These are phyloP conservation scores for Fremontodendron californicum DNA, from an alignment of 345 rosid species.

Conservation along the genomic window DNA sequence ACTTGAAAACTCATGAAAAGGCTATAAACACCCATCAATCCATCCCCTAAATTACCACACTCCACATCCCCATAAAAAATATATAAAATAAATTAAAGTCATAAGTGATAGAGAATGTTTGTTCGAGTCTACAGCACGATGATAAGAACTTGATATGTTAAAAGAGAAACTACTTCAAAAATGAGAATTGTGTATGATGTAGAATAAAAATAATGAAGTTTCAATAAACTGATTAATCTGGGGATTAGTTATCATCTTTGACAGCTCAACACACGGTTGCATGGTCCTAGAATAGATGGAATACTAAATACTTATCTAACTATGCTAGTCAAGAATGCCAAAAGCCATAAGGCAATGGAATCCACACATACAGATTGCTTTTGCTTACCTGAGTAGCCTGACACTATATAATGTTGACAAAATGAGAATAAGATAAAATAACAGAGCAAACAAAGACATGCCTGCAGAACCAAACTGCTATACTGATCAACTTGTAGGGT, in stretches of 20 bases:
- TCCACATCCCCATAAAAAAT: not conserved
- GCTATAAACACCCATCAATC: not conserved
- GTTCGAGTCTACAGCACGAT: not conserved
- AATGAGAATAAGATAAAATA: conserved; percentile 4
- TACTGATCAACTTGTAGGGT: conserved; percentile 64
- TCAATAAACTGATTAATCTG: not conserved
- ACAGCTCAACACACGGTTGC: not conserved
- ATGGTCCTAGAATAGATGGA: not conserved
- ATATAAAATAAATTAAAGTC: not conserved
- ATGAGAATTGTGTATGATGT: not conserved
- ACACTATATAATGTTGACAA: not conserved
- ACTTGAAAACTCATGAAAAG: not conserved
- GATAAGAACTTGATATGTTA: not conserved
- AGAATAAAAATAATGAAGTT: not conserved
- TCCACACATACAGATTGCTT: not conserved
- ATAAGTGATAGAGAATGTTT: not conserved
- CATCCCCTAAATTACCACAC: not conserved
- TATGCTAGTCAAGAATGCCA: not conserved
- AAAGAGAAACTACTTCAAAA: not conserved
- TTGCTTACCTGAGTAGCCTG: not conserved
- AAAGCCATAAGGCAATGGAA: not conserved
- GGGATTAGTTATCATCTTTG: not conserved
- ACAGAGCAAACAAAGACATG: conserved; percentile 22
- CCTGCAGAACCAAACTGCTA: conserved; percentile 93
- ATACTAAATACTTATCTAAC: not conserved